Conservation (phyloP, 345 rosid species). For the Lepidium aucheri region DNA sequence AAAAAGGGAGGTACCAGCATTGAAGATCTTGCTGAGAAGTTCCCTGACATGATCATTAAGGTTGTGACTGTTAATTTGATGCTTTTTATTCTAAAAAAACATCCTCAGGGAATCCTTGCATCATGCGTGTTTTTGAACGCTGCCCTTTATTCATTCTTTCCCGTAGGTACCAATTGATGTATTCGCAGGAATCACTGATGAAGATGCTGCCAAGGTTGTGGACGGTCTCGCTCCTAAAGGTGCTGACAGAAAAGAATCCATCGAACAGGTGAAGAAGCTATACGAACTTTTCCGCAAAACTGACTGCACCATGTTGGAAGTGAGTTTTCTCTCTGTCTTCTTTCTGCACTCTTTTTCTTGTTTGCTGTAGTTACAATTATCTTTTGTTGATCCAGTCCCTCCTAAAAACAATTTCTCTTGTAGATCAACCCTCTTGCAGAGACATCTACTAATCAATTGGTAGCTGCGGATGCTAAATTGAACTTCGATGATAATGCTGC, state of each 20-base stretch:
- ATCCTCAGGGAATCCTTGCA: not conserved
- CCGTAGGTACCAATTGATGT: conserved; percentile 89
- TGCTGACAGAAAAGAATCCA: conserved; percentile 71
- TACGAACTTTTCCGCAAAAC: conserved; percentile 70
- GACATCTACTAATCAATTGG: conserved; percentile 72
- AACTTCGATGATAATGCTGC: conserved; percentile 99
- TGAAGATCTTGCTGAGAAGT: conserved; percentile 98
- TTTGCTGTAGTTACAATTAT: not conserved
- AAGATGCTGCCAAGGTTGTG: conserved; percentile 95
- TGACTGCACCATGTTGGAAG: conserved; percentile 98
- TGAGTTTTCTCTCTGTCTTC: conserved; percentile 31
- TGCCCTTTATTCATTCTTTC: conserved; percentile 7
- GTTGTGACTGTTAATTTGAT: conserved; percentile 27
- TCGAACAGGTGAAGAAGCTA: conserved; percentile 96
- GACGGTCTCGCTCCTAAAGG: conserved; percentile 87
- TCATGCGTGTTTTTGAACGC: not conserved
- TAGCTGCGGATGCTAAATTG: conserved; percentile 99
- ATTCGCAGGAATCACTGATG: conserved; percentile 86
- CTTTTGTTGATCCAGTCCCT: not conserved
- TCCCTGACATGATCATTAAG: conserved; percentile 94
- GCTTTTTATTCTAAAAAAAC: not conserved
- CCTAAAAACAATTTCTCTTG: not conserved
- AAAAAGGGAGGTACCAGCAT: conserved; percentile 98
- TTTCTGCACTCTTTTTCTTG: not conserved
- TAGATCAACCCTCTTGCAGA: conserved; percentile 99